These are phyloP conservation scores for Anacardium occidentale DNA, from an alignment of 345 rosid genomes.

Conservation along the genomic window DNA sequence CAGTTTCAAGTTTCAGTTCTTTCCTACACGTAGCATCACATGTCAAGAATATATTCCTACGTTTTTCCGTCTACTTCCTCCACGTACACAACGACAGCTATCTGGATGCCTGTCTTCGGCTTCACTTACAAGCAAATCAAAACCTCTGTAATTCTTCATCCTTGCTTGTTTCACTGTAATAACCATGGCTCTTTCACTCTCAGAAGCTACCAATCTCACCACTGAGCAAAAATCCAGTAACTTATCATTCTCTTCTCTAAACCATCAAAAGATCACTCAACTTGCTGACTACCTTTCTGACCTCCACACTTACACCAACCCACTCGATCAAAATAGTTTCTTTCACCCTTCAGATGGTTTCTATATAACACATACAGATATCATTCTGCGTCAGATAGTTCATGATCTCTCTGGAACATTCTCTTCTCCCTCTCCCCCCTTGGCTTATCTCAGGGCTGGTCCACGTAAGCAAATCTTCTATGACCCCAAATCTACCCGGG, in stretches of 20 bases:
- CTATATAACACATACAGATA: conserved; percentile 58
- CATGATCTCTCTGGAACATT: conserved; percentile 44
- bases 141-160: background rate
- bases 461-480: conserved; percentile 38
- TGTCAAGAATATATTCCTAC: background rate
- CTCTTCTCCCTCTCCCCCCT: conserved; percentile 24
- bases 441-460: conserved; percentile 71
- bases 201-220: conserved; percentile 26
- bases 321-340: conserved; percentile 53
- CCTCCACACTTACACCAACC: conserved; percentile 44
- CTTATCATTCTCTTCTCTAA: conserved; percentile 24
- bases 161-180: background rate
- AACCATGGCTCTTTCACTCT: conserved; percentile 17
- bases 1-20: background rate
- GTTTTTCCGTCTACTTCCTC: background rate
- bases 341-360: conserved; percentile 64
- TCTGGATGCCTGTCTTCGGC: background rate
- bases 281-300: conserved; percentile 35
- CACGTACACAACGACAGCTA: background rate
- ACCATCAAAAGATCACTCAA: conserved; percentile 42
- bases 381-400: conserved; percentile 61
- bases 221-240: background rate
- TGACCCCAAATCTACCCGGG: conserved; percentile 29
- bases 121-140: background rate
- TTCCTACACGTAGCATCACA: background rate